Evolutionary conservation across 2,329 filamentous ascomycete genomes (phyloP), one percentile per base, ranked within the genome.

Genomic region (Teratosphaeria destructans): DNA sequence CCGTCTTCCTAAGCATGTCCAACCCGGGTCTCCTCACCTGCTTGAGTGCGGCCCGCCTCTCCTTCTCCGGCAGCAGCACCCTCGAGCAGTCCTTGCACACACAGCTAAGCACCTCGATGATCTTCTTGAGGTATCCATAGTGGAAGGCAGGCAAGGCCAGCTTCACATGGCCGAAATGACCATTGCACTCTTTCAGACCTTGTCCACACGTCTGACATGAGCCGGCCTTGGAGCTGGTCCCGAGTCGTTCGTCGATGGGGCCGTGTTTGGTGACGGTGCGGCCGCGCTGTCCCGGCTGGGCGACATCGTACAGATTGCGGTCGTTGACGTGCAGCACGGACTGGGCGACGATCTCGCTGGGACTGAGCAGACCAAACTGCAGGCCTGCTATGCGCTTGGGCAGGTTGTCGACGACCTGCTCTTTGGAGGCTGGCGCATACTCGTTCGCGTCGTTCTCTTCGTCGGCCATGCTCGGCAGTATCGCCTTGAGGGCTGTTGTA

Each of bases 291-390:
- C 70, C 71, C 3, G 73, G 69, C 61, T 65, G 67, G 32, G 71
- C 66, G n/a, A 32, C 23, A 73, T 99, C 91, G 79, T 96, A 99
- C 62, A 97, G 85, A 73, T 92, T 86, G 68, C 91, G 85, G 73
- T 96, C 89, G n/a, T 90, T 95, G 60, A 99, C 88, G 75, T 96
- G 91, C 65, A 97, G 83, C 60, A 96, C 91, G 63, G 89, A 91
- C 76, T 99, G 94, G 71, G 93, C 95, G 67, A 95, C 89, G 66
- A 97, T 95, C 71, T 97, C 90, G 72, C 95, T 89, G 59, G 70
- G 82, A 67, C 78, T 92, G 86, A 95, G 85, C 63, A 97, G 89
- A 70, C 93, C 93, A 75, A 97, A 97, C 72, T 95, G 92, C 73
- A 97, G 83, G 71, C 91, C 88, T 73, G 88, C 91, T 79, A 96